Evolutionary conservation across 2,329 filamentous ascomycete genomes (phyloP).

Genomic region (Pseudopyrenochaeta lycopersici): DNA sequence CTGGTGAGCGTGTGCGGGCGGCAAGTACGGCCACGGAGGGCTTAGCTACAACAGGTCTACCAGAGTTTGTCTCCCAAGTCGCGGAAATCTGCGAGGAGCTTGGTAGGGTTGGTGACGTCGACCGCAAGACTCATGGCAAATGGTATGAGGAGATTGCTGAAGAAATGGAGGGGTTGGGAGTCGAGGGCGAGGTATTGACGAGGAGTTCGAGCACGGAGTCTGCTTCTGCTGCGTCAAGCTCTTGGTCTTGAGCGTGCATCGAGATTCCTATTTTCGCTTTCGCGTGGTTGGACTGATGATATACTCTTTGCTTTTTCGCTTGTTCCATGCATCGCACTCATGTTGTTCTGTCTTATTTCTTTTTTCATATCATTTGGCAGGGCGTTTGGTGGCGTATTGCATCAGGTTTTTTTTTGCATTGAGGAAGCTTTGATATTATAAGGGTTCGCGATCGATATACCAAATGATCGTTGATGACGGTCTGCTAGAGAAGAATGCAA

Average conservation of each 20-base stretch:
- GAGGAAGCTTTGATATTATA: too few species aligned
- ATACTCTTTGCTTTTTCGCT: too few species aligned
- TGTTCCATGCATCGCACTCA: too few species aligned
- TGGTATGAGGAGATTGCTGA: conserved; percentile 76
- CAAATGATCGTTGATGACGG: too few species aligned
- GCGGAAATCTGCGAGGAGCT: conserved; percentile 75
- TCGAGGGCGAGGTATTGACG: conserved; percentile 40
- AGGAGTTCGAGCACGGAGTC: conserved; percentile 37
- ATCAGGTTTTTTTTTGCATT: too few species aligned
- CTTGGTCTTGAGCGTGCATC: background rate
- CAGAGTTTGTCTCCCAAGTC: conserved; percentile 76
- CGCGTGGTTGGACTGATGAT: too few species aligned
- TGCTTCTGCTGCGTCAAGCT: conserved; percentile 1
- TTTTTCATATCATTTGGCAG: too few species aligned
- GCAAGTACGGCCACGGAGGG: conserved; percentile 75
- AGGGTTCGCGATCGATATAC: too few species aligned
- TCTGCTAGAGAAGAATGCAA: too few species aligned
- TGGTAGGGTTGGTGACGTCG: conserved; percentile 70
- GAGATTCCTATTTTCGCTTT: too few species aligned
- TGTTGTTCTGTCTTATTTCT: too few species aligned
- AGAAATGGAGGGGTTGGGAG: conserved; percentile 56
- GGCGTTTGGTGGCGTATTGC: too few species aligned
- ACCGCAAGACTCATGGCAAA: conserved; percentile 71
- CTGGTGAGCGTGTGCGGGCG: conserved; percentile 74
- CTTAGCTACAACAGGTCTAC: conserved; percentile 73